Evolutionary conservation across 495 filamentous ascomycete species (phyloP), one percentile per base, ranked within the genome.

Genomic region (Penicillium waksmanii): DNA sequence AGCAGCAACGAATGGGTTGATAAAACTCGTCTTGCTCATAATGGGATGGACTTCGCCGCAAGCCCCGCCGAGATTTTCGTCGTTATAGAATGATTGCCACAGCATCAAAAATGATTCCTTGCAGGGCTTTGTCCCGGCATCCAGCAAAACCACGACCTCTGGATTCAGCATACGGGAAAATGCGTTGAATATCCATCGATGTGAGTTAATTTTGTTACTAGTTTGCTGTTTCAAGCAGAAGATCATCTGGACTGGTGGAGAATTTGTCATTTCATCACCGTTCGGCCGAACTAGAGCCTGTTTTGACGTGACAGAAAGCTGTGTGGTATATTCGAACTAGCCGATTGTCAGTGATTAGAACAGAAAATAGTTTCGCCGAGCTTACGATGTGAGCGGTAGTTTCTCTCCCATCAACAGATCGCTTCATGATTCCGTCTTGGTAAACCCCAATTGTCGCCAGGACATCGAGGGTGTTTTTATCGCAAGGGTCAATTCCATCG

Each of bases 1-100:
- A 1, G 92, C 88, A 5, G 95, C 95, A 51, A 98, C 91, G 44
- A 98, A 81, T 3, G 95, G 95, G 70, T 98, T 98, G 63, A 97
- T 61, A 11, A 98, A 80, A 69, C 96, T 96, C 71, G 83, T 89
- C 79, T 92, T 95, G 49, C 89, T 87, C 75, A 97, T 85, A 89
- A 97, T 93, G 42, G 95, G 93, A 74, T 97, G 94, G 59, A 98
- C 97, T 73, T 98, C 95, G 84, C 95, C 95, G 73, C 95, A 98
- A 68, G 95, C 94, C 70, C 95, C 95, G 63, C 95, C 95, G 33
- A 98, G 86, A 70, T 97, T 91, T 75, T 96, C 96, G 80, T 98
- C 92, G 71, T 98, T 98, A 77, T 97, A 97, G 78, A 98, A 98
- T 27, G 87, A 92, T 75, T 98, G 91, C 95, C 95, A 98, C 34